Evolutionary conservation across 805 yeast genomes (phyloP).

Genomic region (Monosporozyma yasuniensis): DNA sequence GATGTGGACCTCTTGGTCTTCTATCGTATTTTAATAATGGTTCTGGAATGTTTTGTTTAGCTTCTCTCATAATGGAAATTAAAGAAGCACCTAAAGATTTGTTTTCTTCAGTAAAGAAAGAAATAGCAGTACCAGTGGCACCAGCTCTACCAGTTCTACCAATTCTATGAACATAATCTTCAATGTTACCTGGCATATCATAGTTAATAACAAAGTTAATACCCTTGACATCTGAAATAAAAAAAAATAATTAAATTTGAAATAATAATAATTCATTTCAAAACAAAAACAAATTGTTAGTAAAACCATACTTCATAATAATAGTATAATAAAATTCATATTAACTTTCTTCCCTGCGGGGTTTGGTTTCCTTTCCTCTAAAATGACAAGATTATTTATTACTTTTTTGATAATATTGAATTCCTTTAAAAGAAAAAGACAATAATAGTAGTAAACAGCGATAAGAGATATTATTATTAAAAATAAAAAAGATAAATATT

Average conservation of each 20-base stretch:
- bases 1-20: slow-evolving; percentile 53
- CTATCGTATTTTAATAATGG: slow-evolving; percentile 69
- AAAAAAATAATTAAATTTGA: background rate
- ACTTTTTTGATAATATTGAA: background rate
- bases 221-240: slow-evolving; percentile 83
- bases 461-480: background rate
- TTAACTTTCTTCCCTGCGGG: background rate
- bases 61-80: slow-evolving; percentile 86
- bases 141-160: slow-evolving; percentile 99
- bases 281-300: slow-evolving; percentile 3
- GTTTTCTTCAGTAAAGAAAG: slow-evolving; percentile 85
- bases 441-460: background rate
- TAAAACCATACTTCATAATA: background rate
- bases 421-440: background rate
- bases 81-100: slow-evolving; percentile 83
- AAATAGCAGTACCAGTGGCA: slow-evolving; percentile 87
- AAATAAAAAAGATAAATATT: background rate
- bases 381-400: background rate
- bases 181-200: slow-evolving; percentile 97
- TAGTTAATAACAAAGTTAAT: slow-evolving; percentile 86
- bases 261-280: background rate
- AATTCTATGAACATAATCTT: slow-evolving; percentile 96
- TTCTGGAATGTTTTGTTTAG: slow-evolving; percentile 82
- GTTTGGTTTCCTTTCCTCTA: background rate
- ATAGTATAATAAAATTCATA: too few relatives aligned